These are phyloP conservation scores for Westerdykella aurantiaca DNA, from an alignment of 2,329 filamentous ascomycete genomes.

Conservation along the genomic window DNA sequence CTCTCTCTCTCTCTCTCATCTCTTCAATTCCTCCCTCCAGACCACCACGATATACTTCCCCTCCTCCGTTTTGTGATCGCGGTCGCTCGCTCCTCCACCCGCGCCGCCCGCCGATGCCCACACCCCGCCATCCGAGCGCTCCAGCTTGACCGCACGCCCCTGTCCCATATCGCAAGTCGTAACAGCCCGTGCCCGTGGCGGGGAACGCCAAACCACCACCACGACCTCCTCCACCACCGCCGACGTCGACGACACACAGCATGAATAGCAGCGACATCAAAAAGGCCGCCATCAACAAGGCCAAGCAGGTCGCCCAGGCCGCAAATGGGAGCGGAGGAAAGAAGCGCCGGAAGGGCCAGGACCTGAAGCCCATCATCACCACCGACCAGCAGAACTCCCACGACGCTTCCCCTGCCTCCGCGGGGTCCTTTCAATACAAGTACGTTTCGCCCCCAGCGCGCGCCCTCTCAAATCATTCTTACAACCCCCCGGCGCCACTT, in stretches of 20 bases:
- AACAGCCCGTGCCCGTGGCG: slow-evolving; percentile 21
- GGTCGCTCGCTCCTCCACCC: neutral
- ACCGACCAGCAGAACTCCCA: slow-evolving; percentile 52
- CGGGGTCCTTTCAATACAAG: slow-evolving; percentile 37
- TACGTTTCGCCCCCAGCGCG: slow-evolving; percentile 23
- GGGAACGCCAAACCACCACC: slow-evolving; percentile 10
- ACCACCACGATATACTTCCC: too few relatives aligned
- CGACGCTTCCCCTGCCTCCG: slow-evolving; percentile 40
- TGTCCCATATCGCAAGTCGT: neutral
- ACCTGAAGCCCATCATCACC: slow-evolving; percentile 70
- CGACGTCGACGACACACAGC: slow-evolving; percentile 31
- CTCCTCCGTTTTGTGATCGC: too few relatives aligned
- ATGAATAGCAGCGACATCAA: slow-evolving; percentile 62
- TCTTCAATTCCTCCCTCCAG: neutral
- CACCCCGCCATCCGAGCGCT: slow-evolving; percentile 14
- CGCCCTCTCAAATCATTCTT: too few relatives aligned
- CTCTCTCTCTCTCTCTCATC: too few relatives aligned
- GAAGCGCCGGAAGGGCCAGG: slow-evolving; percentile 68
- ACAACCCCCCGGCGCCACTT: too few relatives aligned
- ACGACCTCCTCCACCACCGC: too few relatives aligned
- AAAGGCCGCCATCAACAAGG: slow-evolving; percentile 60
- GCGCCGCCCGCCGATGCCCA: slow-evolving; percentile 21
- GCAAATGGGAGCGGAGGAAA: slow-evolving; percentile 55
- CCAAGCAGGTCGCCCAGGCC: slow-evolving; percentile 58
- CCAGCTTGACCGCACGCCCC: neutral